A percentile compares a stretch with the other conserved stretches of the same genome.
phyloP scores from a whole-genome alignment of 2,329 filamentous ascomycete genomes.

The Ramichloridium luteum region DNA sequence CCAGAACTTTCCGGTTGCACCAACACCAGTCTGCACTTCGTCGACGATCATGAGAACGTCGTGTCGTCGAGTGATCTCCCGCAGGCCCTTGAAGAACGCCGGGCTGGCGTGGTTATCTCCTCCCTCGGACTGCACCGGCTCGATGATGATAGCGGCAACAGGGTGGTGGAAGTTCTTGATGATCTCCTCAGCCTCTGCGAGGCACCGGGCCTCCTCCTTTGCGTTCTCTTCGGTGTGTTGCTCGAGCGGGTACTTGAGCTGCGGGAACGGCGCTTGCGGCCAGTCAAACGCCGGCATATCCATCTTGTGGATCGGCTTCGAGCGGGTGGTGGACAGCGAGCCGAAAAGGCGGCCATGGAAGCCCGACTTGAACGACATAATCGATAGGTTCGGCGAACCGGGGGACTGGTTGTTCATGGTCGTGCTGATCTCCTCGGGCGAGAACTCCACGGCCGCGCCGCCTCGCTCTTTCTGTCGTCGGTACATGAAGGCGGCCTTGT shows the following conservation, averaged over 20 bases:
- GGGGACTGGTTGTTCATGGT: conserved; percentile 73
- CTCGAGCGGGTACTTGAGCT: conserved; percentile 76
- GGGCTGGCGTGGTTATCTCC: conserved; percentile 89
- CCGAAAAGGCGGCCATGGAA: conserved; percentile 91
- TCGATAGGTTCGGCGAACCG: conserved; percentile 66
- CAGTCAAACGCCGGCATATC: conserved; percentile 93
- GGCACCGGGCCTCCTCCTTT: conserved; percentile 65
- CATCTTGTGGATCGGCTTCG: conserved; percentile 88
- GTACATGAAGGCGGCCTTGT: conserved; percentile 94
- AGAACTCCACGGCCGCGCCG: conserved; percentile 65
- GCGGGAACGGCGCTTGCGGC: conserved; percentile 80
- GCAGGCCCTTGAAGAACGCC: conserved; percentile 73
- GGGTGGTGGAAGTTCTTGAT: conserved; percentile 69
- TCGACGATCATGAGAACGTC: conserved; percentile 80
- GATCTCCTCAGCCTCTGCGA: conserved; percentile 71
- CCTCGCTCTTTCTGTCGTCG: conserved; percentile 70
- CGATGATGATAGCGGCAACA: conserved; percentile 69
- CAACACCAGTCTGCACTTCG: conserved; percentile 87
- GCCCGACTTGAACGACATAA: conserved; percentile 74
- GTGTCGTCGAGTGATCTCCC: conserved; percentile 64
- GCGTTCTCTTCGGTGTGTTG: conserved; percentile 68
- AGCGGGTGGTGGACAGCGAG: conserved; percentile 74
- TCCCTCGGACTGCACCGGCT: conserved; percentile 88
- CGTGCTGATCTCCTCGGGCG: conserved; percentile 57
- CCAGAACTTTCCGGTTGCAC: conserved; percentile 91